Evolutionary conservation across 2,329 filamentous ascomycete species (phyloP).

Genomic region (Chalara sp.): DNA sequence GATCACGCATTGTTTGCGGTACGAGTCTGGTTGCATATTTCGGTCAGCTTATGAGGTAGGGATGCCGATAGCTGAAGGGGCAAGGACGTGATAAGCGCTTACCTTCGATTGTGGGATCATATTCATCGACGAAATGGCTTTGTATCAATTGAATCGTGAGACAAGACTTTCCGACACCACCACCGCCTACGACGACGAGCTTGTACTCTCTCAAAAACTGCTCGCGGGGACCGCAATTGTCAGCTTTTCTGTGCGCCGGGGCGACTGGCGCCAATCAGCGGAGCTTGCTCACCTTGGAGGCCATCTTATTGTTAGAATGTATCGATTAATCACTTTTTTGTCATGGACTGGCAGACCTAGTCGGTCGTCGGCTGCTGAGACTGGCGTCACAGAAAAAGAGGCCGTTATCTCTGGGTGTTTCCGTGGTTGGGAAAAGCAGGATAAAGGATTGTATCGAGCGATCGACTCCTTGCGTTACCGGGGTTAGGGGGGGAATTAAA

Average conservation of each 20-base stretch:
- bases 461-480: background rate
- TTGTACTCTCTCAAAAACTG: slow-evolving; percentile 90
- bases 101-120: slow-evolving; percentile 99
- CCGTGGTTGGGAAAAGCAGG: background rate
- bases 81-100: slow-evolving; percentile 26
- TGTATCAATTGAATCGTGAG: slow-evolving; percentile 88
- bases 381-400: too few species aligned
- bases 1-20: slow-evolving; percentile 99
- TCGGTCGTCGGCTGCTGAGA: slow-evolving; percentile 6
- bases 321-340: slow-evolving; percentile 9
- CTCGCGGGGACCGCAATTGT: background rate
- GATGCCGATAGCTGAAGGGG: background rate
- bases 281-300: slow-evolving; percentile 29
- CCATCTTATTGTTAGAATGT: slow-evolving; percentile 23
- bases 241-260: background rate
- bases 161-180: slow-evolving; percentile 98
- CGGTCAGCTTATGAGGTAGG: background rate
- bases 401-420: too few species aligned
- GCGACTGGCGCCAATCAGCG: too few species aligned
- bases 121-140: slow-evolving; percentile 98
- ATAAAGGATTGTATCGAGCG: background rate
- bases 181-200: slow-evolving; percentile 93
- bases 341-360: slow-evolving; percentile 13
- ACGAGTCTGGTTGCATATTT: slow-evolving; percentile 63
- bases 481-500: too few species aligned